Conservation (phyloP, 2,329 filamentous ascomycete species). For the Aspergillus quadrilineatus region DNA sequence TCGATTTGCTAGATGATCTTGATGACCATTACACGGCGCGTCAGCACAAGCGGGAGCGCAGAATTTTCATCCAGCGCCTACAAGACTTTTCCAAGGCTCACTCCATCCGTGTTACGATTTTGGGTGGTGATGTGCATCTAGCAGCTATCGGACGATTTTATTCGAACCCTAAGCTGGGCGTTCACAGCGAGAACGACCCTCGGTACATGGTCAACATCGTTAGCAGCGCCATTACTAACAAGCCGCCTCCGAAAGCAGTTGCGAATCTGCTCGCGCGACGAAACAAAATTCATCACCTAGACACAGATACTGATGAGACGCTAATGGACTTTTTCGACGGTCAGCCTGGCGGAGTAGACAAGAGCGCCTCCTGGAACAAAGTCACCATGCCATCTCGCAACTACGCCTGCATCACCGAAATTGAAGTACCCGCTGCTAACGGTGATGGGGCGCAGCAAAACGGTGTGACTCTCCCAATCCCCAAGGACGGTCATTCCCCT, state of each 20-base stretch:
- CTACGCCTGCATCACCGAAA: slow-evolving; percentile 63
- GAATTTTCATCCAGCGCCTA: slow-evolving; percentile 65
- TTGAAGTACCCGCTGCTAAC: slow-evolving; percentile 29
- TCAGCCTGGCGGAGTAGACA: slow-evolving; percentile 56
- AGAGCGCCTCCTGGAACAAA: slow-evolving; percentile 72
- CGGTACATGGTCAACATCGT: slow-evolving; percentile 66
- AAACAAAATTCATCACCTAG: slow-evolving; percentile 66
- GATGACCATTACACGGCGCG: slow-evolving; percentile 81
- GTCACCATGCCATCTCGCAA: slow-evolving; percentile 77
- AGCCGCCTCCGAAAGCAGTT: slow-evolving; percentile 63
- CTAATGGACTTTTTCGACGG: slow-evolving; percentile 62
- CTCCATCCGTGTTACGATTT: slow-evolving; percentile 60
- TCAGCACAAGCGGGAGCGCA: slow-evolving; percentile 87
- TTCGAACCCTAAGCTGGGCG: slow-evolving; percentile 57
- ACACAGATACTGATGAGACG: slow-evolving; percentile 63
- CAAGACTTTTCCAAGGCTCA: slow-evolving; percentile 59
- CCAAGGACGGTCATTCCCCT: slow-evolving; percentile 66
- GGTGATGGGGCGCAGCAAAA: slow-evolving; percentile 17
- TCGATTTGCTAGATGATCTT: slow-evolving; percentile 64
- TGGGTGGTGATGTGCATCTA: slow-evolving; percentile 65
- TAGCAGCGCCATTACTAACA: slow-evolving; percentile 66
- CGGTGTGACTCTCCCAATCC: slow-evolving; percentile 28
- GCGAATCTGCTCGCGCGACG: slow-evolving; percentile 63
- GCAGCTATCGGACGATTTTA: slow-evolving; percentile 65
- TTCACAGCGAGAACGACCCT: slow-evolving; percentile 59